Base-by-base conservation (phyloP, 2,329 filamentous ascomycete species). In the Xylaria sp. region DNA sequence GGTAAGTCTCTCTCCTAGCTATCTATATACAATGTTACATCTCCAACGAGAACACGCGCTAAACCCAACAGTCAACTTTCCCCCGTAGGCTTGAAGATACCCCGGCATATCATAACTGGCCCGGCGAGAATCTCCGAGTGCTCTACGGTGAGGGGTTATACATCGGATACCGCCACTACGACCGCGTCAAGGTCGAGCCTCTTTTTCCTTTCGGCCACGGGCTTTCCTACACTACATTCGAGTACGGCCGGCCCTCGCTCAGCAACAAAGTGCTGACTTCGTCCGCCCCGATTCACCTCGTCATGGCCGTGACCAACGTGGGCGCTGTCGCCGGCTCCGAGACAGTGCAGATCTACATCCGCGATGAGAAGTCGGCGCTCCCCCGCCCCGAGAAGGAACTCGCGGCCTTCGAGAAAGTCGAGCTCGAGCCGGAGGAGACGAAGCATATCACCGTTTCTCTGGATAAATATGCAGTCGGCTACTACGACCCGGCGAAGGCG, bases 171-270 rank as follows among this genome's bases (percentile, higher is more conserved):
- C 79, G 86, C 17, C 87, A 90, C 75, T 92, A 90, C 73, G 89
- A 93, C 69, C 84, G 84, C 19, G 77, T 80, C 11, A 79, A 80
- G 25, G 81, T 88, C 51, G 76, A 80, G 4, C 87, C 87, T 0
- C 79, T 90, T 0, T 92, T 91, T 75, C 81, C 88, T 27, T 92
- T 92, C 66, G 90, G 90, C 10, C 88, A 91, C 72, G 90, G 90
- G 1, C 80, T 92, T 7, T 90, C 87, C 0, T 93, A 92, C 74
- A 91, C 89, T 0, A 83, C 78, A 0, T 92, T 92, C 72, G 80
- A 83, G 47, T 89, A 90, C 70, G 85, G 86, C 13, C 77, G 80
- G 1, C 82, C 87, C 0, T 81, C 80, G 3, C 79, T 88, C 54
- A 80, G 76, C 67, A 69, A 73, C 2, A 73, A 74, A 54, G 72